Conservation (phyloP, 768 basidiomycete genomes). For the Pleurotus sapidus region DNA sequence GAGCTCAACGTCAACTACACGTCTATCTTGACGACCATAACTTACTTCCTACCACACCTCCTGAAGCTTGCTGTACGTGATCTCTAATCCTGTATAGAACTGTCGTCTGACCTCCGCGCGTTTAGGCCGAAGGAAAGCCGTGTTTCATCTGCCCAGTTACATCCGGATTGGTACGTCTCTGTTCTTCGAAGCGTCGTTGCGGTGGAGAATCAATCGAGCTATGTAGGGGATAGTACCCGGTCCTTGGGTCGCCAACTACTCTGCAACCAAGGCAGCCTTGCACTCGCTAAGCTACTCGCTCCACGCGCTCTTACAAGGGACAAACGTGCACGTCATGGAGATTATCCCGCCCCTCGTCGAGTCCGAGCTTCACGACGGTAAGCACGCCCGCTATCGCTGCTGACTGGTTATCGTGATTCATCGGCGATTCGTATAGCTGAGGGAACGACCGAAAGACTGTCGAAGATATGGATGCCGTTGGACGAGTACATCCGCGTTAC, state of each 20-base stretch:
- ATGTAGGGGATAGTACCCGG: constrained; percentile 31
- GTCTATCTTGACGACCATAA: constrained; percentile 43
- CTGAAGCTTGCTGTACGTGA: constrained; percentile 42
- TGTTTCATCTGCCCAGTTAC: constrained; percentile 50
- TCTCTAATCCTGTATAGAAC: not conserved
- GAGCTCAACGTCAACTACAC: constrained; percentile 58
- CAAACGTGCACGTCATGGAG: constrained; percentile 53
- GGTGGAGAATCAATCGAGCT: too few species aligned
- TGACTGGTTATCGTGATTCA: not conserved
- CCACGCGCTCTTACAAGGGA: constrained; percentile 41
- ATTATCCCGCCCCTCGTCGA: constrained; percentile 62
- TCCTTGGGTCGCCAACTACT: constrained; percentile 44
- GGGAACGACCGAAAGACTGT: constrained; percentile 45
- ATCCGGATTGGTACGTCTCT: constrained; percentile 37
- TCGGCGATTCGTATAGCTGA: constrained; percentile 32
- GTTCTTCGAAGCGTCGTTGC: too few species aligned
- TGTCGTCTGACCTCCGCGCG: too few species aligned
- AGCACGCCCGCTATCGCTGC: constrained; percentile 8
- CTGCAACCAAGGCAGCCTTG: constrained; percentile 52
- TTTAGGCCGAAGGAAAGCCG: constrained; percentile 40
- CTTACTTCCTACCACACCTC: constrained; percentile 52
- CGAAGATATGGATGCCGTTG: constrained; percentile 55
- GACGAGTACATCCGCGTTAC: constrained; percentile 39
- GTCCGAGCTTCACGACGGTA: constrained; percentile 61
- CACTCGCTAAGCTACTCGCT: constrained; percentile 50